Base-by-base conservation (phyloP, 2,329 filamentous ascomycete species). In the Chalaropsis ovoidea region DNA sequence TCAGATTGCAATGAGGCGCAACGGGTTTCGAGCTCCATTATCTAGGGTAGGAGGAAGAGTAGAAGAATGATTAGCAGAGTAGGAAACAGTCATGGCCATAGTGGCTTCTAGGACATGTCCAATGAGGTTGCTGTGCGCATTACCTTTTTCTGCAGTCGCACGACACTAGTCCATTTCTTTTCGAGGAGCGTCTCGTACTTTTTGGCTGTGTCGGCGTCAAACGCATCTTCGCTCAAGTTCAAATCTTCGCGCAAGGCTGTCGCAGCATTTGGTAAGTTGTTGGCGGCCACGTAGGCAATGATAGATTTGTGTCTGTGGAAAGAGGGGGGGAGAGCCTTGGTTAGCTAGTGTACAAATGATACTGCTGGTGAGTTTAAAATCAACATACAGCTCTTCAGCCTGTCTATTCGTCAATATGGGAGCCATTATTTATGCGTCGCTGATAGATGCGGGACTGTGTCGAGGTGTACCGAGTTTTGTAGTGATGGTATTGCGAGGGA, bases 101-200 rank as follows among this genome's bases (percentile, higher is more conserved):
- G n/a, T 17, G 5, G 22, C 63, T 68, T 56, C 70, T 65, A 27
- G 68, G 68, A 27, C 42, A 62, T 63, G 52, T 62, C 66, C 63
- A 64, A 61, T 62, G 22, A 47, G 19, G 19, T 64, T 39, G 17
- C 19, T 49, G 31, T 19, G 63, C 31, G 45, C 42, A 52, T 62
- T 76, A 88, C 90, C 88, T 96, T 97, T 77, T 96, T 96, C 77
- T 97, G 93, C 75, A 97, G 76, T 68, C 93, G 83, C 72, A 96
- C 91, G 35, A 97, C 88, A 72, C 90, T 94, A 22, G 93, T 97
- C 93, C 93, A 97, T 80, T 97, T 97, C 83, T 96, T 96, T 81
- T 97, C 93, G 70, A 97, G 77, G 35, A 97, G 77, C 1, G 89
- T 89, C 76, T 96, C 91, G 77, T 96, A 97, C 77, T 95, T 96